phyloP scores from a whole-genome alignment of 208 protist species.

The Trypanosoma avium region DNA sequence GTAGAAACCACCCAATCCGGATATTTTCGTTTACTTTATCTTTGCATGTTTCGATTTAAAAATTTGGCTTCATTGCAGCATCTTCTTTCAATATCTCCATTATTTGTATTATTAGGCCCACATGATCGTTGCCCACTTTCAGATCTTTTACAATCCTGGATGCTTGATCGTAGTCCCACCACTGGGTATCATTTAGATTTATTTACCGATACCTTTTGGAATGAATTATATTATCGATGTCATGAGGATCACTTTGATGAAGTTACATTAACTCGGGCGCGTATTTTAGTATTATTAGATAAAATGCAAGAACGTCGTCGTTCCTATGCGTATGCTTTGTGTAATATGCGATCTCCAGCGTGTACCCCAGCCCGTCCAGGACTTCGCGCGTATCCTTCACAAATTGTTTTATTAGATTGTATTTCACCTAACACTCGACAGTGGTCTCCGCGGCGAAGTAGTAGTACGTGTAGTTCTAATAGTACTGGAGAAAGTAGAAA shows the following conservation, averaged over 20 bases:
- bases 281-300: slow-evolving; percentile 29
- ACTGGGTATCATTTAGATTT: slow-evolving; percentile 35
- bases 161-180: slow-evolving; percentile 23
- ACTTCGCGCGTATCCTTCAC: background rate
- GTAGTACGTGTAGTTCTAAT: too few relatives aligned
- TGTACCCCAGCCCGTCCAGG: slow-evolving; percentile 11
- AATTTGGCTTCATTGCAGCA: slow-evolving; percentile 11
- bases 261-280: background rate
- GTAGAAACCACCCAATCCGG: slow-evolving; percentile 32
- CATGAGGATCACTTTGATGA: slow-evolving; percentile 31
- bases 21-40: slow-evolving; percentile 42
- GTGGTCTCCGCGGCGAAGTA: too few relatives aligned
- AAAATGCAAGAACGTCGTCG: slow-evolving; percentile 40
- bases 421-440: background rate
- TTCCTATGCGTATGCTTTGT: slow-evolving; percentile 26
- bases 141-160: slow-evolving; percentile 57
- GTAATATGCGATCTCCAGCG: slow-evolving; percentile 20
- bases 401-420: background rate
- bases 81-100: slow-evolving; percentile 43
- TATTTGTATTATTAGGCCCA: slow-evolving; percentile 60
- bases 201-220: slow-evolving; percentile 60
- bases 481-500: too few relatives aligned
- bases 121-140: slow-evolving; percentile 54
- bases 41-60: slow-evolving; percentile 38
- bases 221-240: slow-evolving; percentile 50